Evolutionary conservation across 2,329 filamentous ascomycete species (phyloP), one percentile per base, ranked within the genome.

Genomic region (Endoconidiophora polonica): DNA sequence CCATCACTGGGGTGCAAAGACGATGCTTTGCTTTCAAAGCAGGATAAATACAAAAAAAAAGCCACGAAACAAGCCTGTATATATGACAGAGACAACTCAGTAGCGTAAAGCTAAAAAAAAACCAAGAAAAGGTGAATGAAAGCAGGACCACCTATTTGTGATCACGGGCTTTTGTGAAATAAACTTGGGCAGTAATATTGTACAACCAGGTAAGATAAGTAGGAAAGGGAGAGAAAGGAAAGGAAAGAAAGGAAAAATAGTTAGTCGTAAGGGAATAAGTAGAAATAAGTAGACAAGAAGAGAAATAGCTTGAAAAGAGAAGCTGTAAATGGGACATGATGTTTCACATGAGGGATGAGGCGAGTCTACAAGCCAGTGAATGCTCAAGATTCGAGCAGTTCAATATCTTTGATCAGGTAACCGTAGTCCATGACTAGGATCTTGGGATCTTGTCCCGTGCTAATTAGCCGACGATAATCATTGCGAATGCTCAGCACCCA

Each of bases 401-500:
- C 71, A 40, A 83, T 73, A 24, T 76, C 72, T 24, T 69, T 61
- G 4, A 82, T 67, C 41, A 69, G 71, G 16, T 71, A 70, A 26
- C 78, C 91, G 67, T 96, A 98, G 66, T 98, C 91, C 72, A 96
- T 81, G 54, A 98, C 83, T 52, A 96, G 68, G 47, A 93, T 87
- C 61, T 93, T 82, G 33, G 88, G 84, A 59, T 95, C 88, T 65
- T 98, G 91, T 46, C 88, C 91, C 0, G 90, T 94, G 58, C 86
- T 91, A 55, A 98, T 85, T 55, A 98, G 91, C 54, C 91, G 79
- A 53, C 90, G 75, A 64, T 96, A 96, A 62, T 98, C 90, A 55
- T 85, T 88, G 72, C 95, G 95, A 47, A 91, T 91, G 56, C 86
- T 88, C 53, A 98, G 68, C 60, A 98, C 93, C 91, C 91, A 98